Base-by-base conservation (phyloP, 2,329 filamentous ascomycete species). In the Aspergillus hortae region DNA sequence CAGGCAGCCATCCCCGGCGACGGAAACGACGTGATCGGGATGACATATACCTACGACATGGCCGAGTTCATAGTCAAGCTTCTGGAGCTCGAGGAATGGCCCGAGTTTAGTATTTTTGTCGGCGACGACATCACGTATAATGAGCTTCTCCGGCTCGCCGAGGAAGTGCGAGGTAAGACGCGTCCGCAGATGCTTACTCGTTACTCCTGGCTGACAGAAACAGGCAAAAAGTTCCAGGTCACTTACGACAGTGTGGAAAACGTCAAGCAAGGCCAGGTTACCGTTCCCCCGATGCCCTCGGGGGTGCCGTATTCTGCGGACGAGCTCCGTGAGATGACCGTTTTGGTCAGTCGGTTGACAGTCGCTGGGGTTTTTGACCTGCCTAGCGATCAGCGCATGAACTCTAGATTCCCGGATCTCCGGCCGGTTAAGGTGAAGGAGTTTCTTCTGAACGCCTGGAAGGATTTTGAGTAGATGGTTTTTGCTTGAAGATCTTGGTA, bases 41-140 rank as follows among this genome's bases (percentile, higher is more conserved):
- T 80, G 61, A 82, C 78, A 0, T 76, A 80, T 57, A 77, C 73
- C 1, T 63, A 63, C 4, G 80, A 83, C 57, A 65, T 83, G 38
- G 78, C 73, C 3, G 69, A 62, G 33, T 80, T 77, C 49, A 68
- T 80, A 4, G 72, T 69, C 6, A 69, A 67, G 4, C 51, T 69
- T 3, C 56, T 82, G 12, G 69, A 71, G n/a, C 54, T 75, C 19
- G 58, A 70, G 3, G 67, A 67, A 19, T 81, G 80, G 79, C 71
- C 75, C 2, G 66, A 70, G 30, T 73, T 56, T 21, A 68, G 61
- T 46, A 43, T 68, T 2, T 49, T 67, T 19, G 66, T 67, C 2
- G 74, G 74, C 0, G 76, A 78, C 48, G 67, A 67, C 38, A 50
- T 75, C 14, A 76, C 74, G 0, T 75, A 68, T 60, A 77, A 77